Evolutionary conservation across 192 early-diverging fungal genomes (phyloP).

Genomic region (Jimgerdemannia flammicorona): DNA sequence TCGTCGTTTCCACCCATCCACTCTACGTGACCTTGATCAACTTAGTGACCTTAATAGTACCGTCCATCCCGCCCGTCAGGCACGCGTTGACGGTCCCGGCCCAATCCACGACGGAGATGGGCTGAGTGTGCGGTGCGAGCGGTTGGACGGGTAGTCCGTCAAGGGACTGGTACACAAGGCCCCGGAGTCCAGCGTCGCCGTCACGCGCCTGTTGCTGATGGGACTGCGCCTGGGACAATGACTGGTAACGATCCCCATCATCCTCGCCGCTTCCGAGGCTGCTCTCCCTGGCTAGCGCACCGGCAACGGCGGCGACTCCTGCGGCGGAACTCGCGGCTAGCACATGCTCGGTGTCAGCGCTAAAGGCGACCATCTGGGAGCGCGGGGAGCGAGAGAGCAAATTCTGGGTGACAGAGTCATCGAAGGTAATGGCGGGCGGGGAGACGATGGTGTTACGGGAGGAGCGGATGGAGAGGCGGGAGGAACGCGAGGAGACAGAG

Average conservation of each 20-base stretch:
- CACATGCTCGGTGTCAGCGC: slow-evolving; percentile 50
- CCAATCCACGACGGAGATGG: slow-evolving; percentile 51
- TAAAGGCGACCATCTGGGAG: slow-evolving; percentile 47
- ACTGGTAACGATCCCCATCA: too few relatives aligned
- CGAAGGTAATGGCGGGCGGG: slow-evolving; percentile 8
- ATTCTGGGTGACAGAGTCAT: slow-evolving; percentile 16
- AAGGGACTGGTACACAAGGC: slow-evolving; percentile 43
- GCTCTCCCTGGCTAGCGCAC: too few relatives aligned
- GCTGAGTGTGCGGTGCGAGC: slow-evolving; percentile 35
- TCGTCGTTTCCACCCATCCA: not conserved
- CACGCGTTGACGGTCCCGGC: slow-evolving; percentile 43
- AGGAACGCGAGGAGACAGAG: not conserved
- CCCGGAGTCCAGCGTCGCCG: slow-evolving; percentile 25
- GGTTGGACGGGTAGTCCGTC: slow-evolving; percentile 38
- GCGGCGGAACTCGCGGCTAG: slow-evolving; percentile 25
- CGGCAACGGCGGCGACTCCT: too few relatives aligned
- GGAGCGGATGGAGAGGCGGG: not conserved
- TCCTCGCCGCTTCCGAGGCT: too few relatives aligned
- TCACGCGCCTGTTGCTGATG: not conserved
- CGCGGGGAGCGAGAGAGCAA: slow-evolving; percentile 23
- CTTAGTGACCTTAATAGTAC: slow-evolving; percentile 49
- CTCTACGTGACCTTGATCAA: slow-evolving; percentile 35
- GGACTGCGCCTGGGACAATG: not conserved
- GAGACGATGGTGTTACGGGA: not conserved
- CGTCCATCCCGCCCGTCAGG: slow-evolving; percentile 45